Conservation (phyloP, 1,284 basidiomycete genomes). For the Ganoderma lingzhi region DNA sequence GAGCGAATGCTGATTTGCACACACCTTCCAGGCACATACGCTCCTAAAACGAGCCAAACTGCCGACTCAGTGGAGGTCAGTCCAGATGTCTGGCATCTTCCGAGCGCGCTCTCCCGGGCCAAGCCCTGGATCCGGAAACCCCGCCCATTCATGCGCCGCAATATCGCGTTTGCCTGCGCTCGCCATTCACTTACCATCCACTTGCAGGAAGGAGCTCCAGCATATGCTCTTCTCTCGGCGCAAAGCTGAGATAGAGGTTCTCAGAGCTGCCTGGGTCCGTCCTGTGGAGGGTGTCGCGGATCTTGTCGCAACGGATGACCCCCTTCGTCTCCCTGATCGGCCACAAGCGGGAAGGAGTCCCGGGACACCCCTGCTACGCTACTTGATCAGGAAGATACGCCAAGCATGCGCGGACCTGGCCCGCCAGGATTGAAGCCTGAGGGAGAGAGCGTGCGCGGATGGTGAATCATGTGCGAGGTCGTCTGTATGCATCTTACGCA, state of each 20-base stretch:
- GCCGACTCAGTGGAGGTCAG: constrained; percentile 79
- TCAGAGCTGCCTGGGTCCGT: constrained; percentile 45
- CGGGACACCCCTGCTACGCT: constrained; percentile 36
- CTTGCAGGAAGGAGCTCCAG: constrained; percentile 74
- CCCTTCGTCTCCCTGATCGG: constrained; percentile 6
- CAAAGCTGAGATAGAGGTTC: constrained; percentile 91
- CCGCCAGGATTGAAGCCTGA: not conserved
- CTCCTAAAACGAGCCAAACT: constrained; percentile 66
- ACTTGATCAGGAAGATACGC: constrained; percentile 38
- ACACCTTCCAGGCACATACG: constrained; percentile 61
- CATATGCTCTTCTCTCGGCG: constrained; percentile 80
- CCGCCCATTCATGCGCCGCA: not conserved
- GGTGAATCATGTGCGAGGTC: not conserved
- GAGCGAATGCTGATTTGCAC: constrained; percentile 1
- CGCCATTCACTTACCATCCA: not conserved
- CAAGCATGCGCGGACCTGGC: constrained; percentile 20
- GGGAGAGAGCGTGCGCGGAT: not conserved
- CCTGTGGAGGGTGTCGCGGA: constrained; percentile 19
- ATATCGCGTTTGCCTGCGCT: not conserved
- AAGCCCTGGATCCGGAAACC: not conserved
- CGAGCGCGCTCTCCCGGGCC: not conserved
- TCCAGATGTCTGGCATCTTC: constrained; percentile 14
- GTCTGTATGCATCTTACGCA: not conserved
- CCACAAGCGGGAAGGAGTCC: constrained; percentile 15
- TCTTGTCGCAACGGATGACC: constrained; percentile 9